Evolutionary conservation across 2,329 filamentous ascomycete species (phyloP).

Genomic region (Talaromyces amestolkiae): DNA sequence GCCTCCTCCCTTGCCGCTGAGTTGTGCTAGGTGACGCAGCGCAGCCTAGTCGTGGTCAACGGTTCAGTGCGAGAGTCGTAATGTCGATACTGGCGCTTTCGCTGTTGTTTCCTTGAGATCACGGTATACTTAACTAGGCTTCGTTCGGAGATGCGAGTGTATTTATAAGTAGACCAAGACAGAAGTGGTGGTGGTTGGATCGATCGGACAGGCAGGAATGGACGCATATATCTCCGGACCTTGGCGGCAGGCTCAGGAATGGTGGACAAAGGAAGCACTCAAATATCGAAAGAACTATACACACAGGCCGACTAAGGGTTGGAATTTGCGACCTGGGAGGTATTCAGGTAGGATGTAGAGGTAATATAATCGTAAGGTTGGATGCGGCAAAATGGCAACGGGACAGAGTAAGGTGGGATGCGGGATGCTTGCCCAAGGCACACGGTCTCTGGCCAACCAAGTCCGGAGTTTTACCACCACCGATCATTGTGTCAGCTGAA

Average conservation of each 20-base stretch:
- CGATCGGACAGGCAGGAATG: background rate
- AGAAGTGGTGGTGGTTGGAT: background rate
- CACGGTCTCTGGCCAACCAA: slow-evolving; percentile 16
- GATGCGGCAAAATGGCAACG: background rate
- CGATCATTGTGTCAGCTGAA: slow-evolving; percentile 13
- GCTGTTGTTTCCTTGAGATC: background rate
- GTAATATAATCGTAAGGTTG: background rate
- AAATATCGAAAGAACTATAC: background rate
- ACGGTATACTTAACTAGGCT: background rate
- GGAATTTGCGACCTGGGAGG: background rate
- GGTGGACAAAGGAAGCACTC: background rate
- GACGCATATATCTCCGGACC: background rate
- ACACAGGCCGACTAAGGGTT: background rate
- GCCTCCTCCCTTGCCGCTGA: slow-evolving; percentile 2
- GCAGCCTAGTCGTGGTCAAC: background rate
- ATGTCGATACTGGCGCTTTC: background rate
- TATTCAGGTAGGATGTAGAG: background rate
- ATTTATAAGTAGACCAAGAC: background rate
- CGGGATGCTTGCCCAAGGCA: slow-evolving; percentile 20
- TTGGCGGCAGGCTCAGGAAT: background rate
- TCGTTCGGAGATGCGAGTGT: background rate
- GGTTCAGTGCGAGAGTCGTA: background rate
- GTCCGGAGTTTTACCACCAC: slow-evolving; percentile 6
- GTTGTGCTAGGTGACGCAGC: background rate
- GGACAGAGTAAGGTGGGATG: slow-evolving; percentile 19